A percentile compares a stretch with the other conserved stretches of the same genome.
Evolutionary conservation across 2,329 filamentous ascomycete genomes (phyloP).

Genomic region (Aspergillus ibericus): DNA sequence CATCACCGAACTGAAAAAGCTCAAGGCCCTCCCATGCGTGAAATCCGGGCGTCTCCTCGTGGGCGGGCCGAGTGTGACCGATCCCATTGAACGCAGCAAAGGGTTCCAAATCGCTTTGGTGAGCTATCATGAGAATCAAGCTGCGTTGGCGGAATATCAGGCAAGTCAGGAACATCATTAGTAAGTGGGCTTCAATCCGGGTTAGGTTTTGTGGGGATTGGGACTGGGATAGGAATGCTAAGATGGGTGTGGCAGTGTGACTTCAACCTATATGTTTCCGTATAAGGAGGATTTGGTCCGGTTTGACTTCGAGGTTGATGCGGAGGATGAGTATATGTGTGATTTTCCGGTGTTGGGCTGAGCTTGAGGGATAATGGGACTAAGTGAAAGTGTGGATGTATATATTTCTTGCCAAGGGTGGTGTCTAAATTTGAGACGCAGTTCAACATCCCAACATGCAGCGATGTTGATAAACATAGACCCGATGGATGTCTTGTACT

Average conservation of each 20-base stretch:
- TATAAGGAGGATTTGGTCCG: conserved; percentile 55
- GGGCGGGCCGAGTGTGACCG: conserved; percentile 55
- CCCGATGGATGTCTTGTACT: no score
- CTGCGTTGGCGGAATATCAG: conserved; percentile 54
- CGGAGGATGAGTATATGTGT: conserved; percentile 35
- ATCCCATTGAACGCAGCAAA: conserved; percentile 54
- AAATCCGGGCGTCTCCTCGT: conserved; percentile 52
- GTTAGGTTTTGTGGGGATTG: neutral
- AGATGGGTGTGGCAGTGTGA: conserved; percentile 43
- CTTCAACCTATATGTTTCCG: conserved; percentile 53
- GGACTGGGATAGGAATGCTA: neutral
- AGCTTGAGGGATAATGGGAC: no score
- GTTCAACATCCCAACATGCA: no score
- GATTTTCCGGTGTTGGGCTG: conserved; percentile 6
- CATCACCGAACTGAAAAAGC: conserved; percentile 48
- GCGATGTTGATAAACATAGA: no score
- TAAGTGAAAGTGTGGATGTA: no score
- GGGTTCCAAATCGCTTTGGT: conserved; percentile 54
- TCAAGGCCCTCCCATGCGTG: conserved; percentile 53
- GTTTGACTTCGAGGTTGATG: conserved; percentile 54
- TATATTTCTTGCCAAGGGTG: no score
- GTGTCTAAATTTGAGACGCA: no score
- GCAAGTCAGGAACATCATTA: conserved; percentile 54
- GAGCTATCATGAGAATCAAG: conserved; percentile 51
- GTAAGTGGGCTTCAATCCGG: conserved; percentile 31